phyloP scores from a whole-genome alignment of 179 eudicot species.

The Dionaea muscipula region DNA sequence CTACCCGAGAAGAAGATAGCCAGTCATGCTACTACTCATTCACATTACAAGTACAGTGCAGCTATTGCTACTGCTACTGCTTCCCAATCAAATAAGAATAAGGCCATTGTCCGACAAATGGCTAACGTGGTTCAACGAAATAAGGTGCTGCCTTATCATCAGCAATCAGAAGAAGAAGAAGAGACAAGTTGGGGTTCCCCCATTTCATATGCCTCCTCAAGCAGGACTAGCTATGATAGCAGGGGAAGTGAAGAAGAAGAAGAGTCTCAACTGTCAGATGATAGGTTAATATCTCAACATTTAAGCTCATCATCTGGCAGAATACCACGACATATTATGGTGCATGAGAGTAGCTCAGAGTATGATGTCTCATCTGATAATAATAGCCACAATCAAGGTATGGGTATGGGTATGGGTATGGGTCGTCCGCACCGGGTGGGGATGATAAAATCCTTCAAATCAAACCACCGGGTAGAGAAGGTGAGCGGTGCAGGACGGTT shows the following conservation, averaged over 20 bases:
- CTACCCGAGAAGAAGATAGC: too few species aligned
- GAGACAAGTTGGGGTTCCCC: slow-evolving; percentile 23
- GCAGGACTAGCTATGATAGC: slow-evolving; percentile 17
- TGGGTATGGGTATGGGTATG: too few species aligned
- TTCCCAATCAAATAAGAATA: neutral
- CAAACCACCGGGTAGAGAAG: slow-evolving; percentile 11
- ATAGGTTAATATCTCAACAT: neutral
- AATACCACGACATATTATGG: slow-evolving; percentile 5
- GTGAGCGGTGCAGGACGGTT: slow-evolving; percentile 26
- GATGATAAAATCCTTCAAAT: slow-evolving; percentile 8
- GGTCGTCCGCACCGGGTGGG: slow-evolving; percentile 16
- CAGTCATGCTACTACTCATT: slow-evolving; percentile 1
- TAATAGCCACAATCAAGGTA: slow-evolving; percentile 16
- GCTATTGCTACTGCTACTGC: neutral
- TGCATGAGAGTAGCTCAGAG: slow-evolving; percentile 9
- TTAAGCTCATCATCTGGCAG: slow-evolving; percentile 4
- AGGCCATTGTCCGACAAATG: slow-evolving; percentile 9
- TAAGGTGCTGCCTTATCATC: slow-evolving; percentile 3
- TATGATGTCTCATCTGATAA: slow-evolving; percentile 14
- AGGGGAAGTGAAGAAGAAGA: slow-evolving; percentile 15
- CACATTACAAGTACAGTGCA: slow-evolving; percentile 1
- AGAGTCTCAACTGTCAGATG: slow-evolving; percentile 11
- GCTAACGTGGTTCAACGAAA: slow-evolving; percentile 5
- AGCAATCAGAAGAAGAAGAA: slow-evolving; percentile 29
- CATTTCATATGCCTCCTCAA: slow-evolving; percentile 24